A percentile compares a stretch with the other conserved stretches of the same genome.
These are phyloP conservation scores for Xanthoconium stramineum DNA, from an alignment of 768 basidiomycete genomes.

Conservation along the genomic window DNA sequence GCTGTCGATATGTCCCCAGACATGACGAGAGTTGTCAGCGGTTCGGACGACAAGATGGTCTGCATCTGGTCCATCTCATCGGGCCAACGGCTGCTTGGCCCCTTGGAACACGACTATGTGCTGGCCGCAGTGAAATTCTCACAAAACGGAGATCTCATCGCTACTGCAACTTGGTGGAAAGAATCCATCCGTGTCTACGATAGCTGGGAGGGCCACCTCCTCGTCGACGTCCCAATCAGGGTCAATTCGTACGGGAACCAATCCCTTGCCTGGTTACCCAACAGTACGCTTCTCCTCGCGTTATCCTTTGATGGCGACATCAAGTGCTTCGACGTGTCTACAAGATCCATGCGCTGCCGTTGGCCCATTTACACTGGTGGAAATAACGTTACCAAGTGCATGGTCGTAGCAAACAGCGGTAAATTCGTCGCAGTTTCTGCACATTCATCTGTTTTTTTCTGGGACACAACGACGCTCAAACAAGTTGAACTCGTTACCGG, in stretches of 20 bases:
- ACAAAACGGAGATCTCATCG: conserved; percentile 6
- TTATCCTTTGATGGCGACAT: conserved; percentile 10
- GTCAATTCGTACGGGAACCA: conserved; percentile 11
- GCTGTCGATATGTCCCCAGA: conserved; percentile 19
- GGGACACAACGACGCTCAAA: conserved; percentile 5
- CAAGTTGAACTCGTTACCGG: conserved; percentile 7
- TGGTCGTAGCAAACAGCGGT: conserved; percentile 6
- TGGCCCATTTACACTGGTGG: not conserved
- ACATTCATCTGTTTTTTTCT: conserved; percentile 3
- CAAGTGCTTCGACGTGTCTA: conserved; percentile 2
- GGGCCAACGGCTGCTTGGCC: conserved; percentile 6
- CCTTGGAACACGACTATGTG: conserved; percentile 5
- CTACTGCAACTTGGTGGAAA: conserved; percentile 15
- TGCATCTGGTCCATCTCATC: conserved; percentile 10
- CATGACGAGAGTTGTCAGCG: conserved; percentile 3
- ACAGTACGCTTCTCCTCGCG: conserved; percentile 1
- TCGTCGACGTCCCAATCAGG: conserved; percentile 5
- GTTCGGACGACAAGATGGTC: conserved; percentile 10
- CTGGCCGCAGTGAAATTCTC: conserved; percentile 14
- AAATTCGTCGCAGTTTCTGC: conserved; percentile 8
- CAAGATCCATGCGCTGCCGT: not conserved
- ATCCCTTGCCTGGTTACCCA: conserved; percentile 8
- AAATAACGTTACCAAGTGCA: not conserved
- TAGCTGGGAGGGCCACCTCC: conserved; percentile 2
- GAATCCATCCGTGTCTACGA: conserved; percentile 12